A percentile compares a stretch with the other conserved stretches of the same genome.
phyloP scores from a whole-genome alignment of 495 filamentous ascomycete genomes.

The Geopyxis carbonaria region DNA sequence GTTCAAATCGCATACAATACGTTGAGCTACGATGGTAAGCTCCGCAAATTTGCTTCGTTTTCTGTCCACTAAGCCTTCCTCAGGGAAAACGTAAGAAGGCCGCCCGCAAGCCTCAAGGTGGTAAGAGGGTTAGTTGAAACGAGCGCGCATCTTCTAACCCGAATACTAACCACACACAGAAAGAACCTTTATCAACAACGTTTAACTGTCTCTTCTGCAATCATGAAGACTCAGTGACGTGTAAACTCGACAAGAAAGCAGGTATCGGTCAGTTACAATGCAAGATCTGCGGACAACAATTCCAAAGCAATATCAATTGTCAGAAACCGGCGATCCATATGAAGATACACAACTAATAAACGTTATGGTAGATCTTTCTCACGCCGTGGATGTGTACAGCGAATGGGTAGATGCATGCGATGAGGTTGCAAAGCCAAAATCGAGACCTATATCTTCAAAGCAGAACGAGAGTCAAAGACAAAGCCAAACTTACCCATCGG shows the following conservation, averaged over 20 bases:
- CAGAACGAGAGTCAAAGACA: slow-evolving; percentile 23
- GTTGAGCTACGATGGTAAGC: no score
- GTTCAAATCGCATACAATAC: no score
- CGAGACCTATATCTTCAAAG: slow-evolving; percentile 18
- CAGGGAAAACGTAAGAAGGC: slow-evolving; percentile 95
- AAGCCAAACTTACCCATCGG: no score
- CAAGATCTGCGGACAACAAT: slow-evolving; percentile 83
- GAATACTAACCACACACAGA: slow-evolving; percentile 32
- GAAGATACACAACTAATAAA: background rate
- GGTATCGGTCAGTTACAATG: slow-evolving; percentile 70
- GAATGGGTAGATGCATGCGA: slow-evolving; percentile 98
- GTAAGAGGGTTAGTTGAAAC: slow-evolving; percentile 54
- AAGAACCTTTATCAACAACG: slow-evolving; percentile 65
- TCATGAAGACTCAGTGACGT: slow-evolving; percentile 75
- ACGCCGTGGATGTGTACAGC: slow-evolving; percentile 83
- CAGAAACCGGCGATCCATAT: slow-evolving; percentile 4
- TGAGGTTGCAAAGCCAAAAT: slow-evolving; percentile 51
- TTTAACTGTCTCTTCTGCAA: slow-evolving; percentile 99
- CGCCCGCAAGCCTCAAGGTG: slow-evolving; percentile 61
- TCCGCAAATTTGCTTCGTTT: no score
- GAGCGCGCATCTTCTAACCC: slow-evolving; percentile 4
- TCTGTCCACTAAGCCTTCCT: no score
- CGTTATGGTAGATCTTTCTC: slow-evolving; percentile 54
- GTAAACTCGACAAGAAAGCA: slow-evolving; percentile 81
- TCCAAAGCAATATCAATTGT: slow-evolving; percentile 89